These are phyloP conservation scores for Primulina huaijiensis DNA, from an alignment of 257 asterid genomes.

Conservation along the genomic window DNA sequence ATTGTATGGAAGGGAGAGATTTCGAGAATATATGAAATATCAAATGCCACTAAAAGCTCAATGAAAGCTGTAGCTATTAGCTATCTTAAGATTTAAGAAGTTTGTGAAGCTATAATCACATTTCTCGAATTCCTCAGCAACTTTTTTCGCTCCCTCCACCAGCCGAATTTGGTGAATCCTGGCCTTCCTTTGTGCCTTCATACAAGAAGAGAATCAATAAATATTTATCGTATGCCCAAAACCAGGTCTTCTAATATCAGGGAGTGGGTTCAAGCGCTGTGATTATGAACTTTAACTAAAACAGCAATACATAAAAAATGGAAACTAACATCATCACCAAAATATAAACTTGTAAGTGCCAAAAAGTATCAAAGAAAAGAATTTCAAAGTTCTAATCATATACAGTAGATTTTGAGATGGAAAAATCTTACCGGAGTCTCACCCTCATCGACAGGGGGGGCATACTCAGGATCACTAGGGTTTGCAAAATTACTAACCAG, in stretches of 20 bases:
- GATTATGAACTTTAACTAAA: too few species aligned
- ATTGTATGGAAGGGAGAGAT: too few species aligned
- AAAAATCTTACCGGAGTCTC: slow-evolving; percentile 78
- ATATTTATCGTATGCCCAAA: background rate
- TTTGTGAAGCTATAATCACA: slow-evolving; percentile 32
- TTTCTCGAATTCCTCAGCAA: slow-evolving; percentile 88
- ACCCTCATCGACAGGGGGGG: slow-evolving; percentile 78
- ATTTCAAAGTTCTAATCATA: background rate
- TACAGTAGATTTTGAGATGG: background rate
- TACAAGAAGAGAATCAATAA: slow-evolving; percentile 16
- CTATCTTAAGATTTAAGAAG: background rate
- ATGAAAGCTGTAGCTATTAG: background rate
- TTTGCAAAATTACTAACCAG: slow-evolving; percentile 70
- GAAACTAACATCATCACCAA: background rate
- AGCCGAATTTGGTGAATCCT: slow-evolving; percentile 79
- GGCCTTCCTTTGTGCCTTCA: slow-evolving; percentile 76
- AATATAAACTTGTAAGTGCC: background rate
- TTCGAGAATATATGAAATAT: too few species aligned
- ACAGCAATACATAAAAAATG: too few species aligned
- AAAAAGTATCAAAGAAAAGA: background rate
- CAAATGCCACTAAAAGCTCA: background rate
- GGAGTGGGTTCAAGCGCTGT: background rate
- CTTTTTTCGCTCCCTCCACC: slow-evolving; percentile 91
- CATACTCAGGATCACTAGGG: slow-evolving; percentile 83
- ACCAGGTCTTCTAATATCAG: background rate